Base-by-base conservation (phyloP, 208 protist genomes). In the Leishmania aethiopica region DNA sequence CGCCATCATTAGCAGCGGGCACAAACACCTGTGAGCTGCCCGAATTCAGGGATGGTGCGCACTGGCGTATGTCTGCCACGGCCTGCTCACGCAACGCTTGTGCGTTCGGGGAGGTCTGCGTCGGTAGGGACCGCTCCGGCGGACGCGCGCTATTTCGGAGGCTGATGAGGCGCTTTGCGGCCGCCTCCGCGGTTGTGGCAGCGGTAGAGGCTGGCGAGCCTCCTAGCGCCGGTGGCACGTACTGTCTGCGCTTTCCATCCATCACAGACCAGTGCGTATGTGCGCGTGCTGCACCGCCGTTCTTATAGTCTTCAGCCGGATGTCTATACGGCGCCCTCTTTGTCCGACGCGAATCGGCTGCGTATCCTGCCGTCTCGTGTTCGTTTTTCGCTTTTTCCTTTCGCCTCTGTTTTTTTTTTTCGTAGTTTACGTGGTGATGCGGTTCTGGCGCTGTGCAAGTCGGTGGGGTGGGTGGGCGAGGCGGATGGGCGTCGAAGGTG, bases 221-320 rank as follows among this genome's bases (percentile, higher is more conserved):
- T 2, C 74, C 66, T 32, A 86, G 67, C 13, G 83, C 25, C 19
- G 83, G 83, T 49, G 83, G 59, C 10, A 82, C 66, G 49, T 86
- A 86, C 47, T 82, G 77, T 45, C 82, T 62, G 53, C 78, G 78
- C 47, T 86, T 86, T n/a, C 82, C 78, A 45, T 82, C 73, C 77
- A 82, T 77, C 32, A 42, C 13, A 37, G 32, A 45, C 42, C 15
- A 47, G 75, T 70, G 37, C 28, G 59, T 79, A 13, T 67, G 40
- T 28, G 37, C 42, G 53, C 6, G 75, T 64, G 75, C 19, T 75
- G 71, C 47, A 42, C 47, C 28, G 19, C 49, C 47, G 42, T 4
- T 17, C 11, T 32, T 59, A n/a, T 13, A n/a, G 49, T 59, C 25
- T 28, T 28, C 71, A 49, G 40, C 45, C 37, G 40, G 40, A 22